Percentiles rank a stretch among this genome's conserved stretches.
Evolutionary conservation across 2,329 filamentous ascomycete genomes (phyloP).

Genomic region (Aspergillus ochraceoroseus): DNA sequence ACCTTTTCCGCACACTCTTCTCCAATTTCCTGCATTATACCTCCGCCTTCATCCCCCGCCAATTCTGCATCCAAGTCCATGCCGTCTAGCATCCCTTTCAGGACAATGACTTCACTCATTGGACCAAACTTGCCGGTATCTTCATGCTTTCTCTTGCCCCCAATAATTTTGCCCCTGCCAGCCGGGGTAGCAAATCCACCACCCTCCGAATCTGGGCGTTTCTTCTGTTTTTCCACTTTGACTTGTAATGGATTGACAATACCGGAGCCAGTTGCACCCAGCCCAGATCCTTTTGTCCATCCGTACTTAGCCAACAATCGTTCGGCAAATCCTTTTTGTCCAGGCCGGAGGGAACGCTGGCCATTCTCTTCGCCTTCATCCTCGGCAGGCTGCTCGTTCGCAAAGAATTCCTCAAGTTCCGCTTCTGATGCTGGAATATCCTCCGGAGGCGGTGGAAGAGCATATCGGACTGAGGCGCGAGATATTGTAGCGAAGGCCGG

Average conservation of each 20-base stretch:
- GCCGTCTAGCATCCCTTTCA: constrained; percentile 79
- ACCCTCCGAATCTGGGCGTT: constrained; percentile 70
- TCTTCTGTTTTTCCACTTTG: constrained; percentile 80
- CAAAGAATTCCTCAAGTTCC: constrained; percentile 47
- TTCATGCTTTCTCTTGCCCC: constrained; percentile 58
- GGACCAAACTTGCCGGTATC: constrained; percentile 58
- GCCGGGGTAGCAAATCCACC: constrained; percentile 69
- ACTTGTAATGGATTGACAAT: constrained; percentile 80
- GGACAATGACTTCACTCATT: constrained; percentile 76
- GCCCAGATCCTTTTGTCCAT: constrained; percentile 80
- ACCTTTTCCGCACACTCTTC: constrained; percentile 84
- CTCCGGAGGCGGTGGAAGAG: constrained; percentile 48
- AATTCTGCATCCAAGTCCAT: constrained; percentile 79
- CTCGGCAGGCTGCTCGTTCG: constrained; percentile 37
- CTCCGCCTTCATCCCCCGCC: constrained; percentile 53
- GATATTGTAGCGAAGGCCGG: constrained; percentile 61
- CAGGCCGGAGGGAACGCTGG: constrained; percentile 62
- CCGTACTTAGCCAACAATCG: constrained; percentile 91
- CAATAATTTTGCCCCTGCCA: constrained; percentile 73
- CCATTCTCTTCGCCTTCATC: constrained; percentile 35
- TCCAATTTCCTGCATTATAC: constrained; percentile 87
- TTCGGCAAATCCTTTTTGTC: constrained; percentile 78
- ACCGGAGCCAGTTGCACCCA: constrained; percentile 75
- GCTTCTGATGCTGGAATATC: constrained; percentile 52
- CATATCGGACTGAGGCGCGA: constrained; percentile 71